Conservation (phyloP, 192 early-diverging fungal species). For the Dissophora globulifera region DNA sequence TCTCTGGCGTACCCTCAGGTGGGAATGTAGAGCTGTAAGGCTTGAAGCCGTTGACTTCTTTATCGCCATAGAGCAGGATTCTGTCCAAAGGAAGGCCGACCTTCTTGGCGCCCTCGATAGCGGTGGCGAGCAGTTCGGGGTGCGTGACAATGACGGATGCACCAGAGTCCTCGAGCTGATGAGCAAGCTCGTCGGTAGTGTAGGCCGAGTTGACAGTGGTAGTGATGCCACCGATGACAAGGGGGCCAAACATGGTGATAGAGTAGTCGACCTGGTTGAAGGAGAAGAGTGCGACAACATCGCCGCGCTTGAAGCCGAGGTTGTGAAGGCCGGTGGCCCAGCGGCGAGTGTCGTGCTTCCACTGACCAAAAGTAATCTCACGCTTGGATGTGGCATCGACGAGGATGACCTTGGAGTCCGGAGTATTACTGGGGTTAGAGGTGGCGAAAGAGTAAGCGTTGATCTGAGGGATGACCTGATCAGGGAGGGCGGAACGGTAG, state of each 20-base stretch:
- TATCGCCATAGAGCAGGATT: conserved; percentile 61
- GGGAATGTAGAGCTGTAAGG: conserved; percentile 45
- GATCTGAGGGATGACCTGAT: conserved; percentile 53
- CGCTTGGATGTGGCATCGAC: conserved; percentile 54
- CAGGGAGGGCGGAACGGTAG: conserved; percentile 46
- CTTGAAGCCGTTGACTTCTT: conserved; percentile 37
- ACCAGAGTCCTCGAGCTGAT: conserved; percentile 75
- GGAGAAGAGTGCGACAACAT: conserved; percentile 75
- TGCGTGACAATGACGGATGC: conserved; percentile 75
- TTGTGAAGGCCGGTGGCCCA: conserved; percentile 58
- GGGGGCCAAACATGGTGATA: conserved; percentile 28
- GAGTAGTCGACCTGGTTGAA: conserved; percentile 74
- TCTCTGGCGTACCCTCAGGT: conserved; percentile 20
- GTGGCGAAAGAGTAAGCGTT: conserved; percentile 57
- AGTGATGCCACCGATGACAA: conserved; percentile 67
- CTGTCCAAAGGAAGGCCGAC: conserved; percentile 42
- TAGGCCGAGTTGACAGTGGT: conserved; percentile 87
- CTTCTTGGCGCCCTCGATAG: conserved; percentile 49
- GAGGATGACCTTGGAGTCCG: conserved; percentile 53
- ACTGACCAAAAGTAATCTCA: conserved; percentile 55
- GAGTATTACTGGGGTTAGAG: conserved; percentile 49
- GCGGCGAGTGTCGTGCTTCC: conserved; percentile 41
- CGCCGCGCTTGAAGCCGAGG: conserved; percentile 70
- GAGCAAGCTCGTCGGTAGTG: conserved; percentile 75
- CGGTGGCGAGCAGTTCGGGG: conserved; percentile 32